phyloP scores from a whole-genome alignment of 1,284 basidiomycete genomes.

The Moesziomyces sp. region DNA sequence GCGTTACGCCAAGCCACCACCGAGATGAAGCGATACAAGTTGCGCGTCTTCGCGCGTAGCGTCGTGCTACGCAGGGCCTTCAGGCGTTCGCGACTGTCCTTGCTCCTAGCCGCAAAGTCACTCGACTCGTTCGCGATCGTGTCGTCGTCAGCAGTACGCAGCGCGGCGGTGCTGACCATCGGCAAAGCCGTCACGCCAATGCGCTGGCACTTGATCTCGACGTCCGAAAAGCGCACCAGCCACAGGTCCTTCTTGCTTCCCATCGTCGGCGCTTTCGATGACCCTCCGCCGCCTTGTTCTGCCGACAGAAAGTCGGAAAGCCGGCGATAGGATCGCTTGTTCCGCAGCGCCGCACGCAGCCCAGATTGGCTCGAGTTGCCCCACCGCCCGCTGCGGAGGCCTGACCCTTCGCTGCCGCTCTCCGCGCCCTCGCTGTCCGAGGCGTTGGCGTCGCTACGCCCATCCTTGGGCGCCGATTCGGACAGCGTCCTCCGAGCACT shows the following conservation, averaged over 20 bases:
- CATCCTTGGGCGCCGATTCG: conserved; percentile 51
- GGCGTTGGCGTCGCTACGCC: conserved; percentile 1
- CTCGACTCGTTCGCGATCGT: conserved; percentile 6
- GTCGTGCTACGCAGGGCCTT: conserved; percentile 58
- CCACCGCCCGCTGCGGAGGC: conserved; percentile 8
- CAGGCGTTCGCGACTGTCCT: conserved; percentile 59
- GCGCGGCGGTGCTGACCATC: conserved; percentile 74
- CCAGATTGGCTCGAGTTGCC: conserved; percentile 26
- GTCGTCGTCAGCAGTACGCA: conserved; percentile 10
- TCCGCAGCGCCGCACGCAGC: conserved; percentile 50
- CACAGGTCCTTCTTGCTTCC: conserved; percentile 80
- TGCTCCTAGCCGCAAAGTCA: conserved; percentile 52
- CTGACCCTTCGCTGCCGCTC: conserved; percentile 24
- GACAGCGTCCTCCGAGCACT: conserved; percentile 59
- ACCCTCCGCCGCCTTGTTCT: conserved; percentile 11
- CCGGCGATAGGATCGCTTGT: conserved; percentile 58
- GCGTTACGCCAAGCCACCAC: conserved; percentile 51
- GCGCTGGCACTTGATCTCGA: conserved; percentile 88
- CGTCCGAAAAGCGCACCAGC: conserved; percentile 94
- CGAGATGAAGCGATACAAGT: conserved; percentile 59
- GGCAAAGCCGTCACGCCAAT: conserved; percentile 89
- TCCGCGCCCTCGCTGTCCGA: conserved; percentile 41
- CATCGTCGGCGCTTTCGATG: conserved; percentile 60
- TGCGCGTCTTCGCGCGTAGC: conserved; percentile 57
- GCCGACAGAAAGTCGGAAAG: conserved; percentile 55